Percentiles rank a stretch among this genome's conserved stretches.
Conservation (phyloP, 1,139 yeast genomes). For the Magnusiomyces suaveolens region DNA sequence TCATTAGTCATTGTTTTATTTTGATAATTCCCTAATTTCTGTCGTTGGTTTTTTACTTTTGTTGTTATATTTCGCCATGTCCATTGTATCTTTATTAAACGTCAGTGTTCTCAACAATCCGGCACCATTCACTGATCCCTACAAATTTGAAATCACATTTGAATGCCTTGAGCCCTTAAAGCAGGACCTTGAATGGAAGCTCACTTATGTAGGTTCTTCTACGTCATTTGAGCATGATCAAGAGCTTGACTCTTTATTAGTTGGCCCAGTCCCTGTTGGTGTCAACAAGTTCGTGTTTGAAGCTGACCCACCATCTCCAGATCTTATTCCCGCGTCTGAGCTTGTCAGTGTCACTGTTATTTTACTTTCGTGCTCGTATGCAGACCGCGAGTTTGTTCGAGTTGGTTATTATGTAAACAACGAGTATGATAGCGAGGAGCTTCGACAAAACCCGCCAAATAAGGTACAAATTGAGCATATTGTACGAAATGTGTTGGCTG, state of each 20-base stretch:
- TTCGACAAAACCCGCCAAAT: conserved; percentile 87
- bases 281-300: conserved; percentile 83
- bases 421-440: conserved; percentile 87
- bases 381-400: conserved; percentile 87
- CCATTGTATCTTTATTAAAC: conserved; percentile 86
- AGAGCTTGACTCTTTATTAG: conserved; percentile 86
- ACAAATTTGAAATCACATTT: conserved; percentile 92
- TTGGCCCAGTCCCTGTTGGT: conserved; percentile 98
- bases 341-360: conserved; percentile 92
- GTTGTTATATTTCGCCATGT: conserved; percentile 41
- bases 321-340: conserved; percentile 89
- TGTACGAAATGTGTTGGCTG: conserved; percentile 87
- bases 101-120: conserved; percentile 92
- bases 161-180: conserved; percentile 90
- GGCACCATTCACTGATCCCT: conserved; percentile 85
- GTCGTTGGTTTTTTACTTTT: not conserved
- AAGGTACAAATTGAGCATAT: conserved; percentile 93
- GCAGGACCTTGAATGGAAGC: conserved; percentile 90
- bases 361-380: conserved; percentile 81
- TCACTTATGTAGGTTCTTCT: conserved; percentile 93
- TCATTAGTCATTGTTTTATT: too few species aligned
- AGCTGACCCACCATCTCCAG: conserved; percentile 96
- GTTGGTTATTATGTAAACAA: conserved; percentile 97
- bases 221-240: conserved; percentile 92
- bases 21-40: too few species aligned